Evolutionary conservation across 306 rosid species (phyloP).

Genomic region (Medicago lupulina): DNA sequence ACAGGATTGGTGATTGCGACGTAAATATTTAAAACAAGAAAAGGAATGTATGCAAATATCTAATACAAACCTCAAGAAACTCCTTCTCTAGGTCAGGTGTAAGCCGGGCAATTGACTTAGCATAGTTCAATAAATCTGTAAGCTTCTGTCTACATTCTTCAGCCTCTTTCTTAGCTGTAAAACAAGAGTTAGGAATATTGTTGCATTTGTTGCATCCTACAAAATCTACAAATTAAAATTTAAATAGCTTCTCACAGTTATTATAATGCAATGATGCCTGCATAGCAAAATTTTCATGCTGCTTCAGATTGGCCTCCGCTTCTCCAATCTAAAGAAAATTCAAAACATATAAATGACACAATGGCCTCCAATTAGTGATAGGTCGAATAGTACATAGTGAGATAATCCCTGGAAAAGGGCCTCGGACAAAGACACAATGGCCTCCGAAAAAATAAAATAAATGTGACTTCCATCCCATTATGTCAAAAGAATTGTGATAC

Average conservation of each 20-base stretch:
- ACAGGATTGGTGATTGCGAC: conserved; percentile 7
- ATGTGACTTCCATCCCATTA: too few relatives aligned
- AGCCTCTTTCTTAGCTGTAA: conserved; percentile 72
- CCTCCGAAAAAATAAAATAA: too few relatives aligned
- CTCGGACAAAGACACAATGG: too few relatives aligned
- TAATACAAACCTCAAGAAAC: conserved; percentile 79
- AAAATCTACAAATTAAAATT: conserved; percentile 22
- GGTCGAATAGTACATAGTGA: too few relatives aligned
- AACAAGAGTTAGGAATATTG: conserved; percentile 31
- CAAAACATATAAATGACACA: conserved; percentile 29
- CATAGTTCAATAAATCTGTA: conserved; percentile 58
- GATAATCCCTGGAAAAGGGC: too few relatives aligned
- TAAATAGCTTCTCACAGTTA: conserved; percentile 59
- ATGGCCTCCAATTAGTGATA: too few relatives aligned
- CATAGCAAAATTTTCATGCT: conserved; percentile 71
- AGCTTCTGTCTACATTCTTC: conserved; percentile 65
- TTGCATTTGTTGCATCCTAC: neutral
- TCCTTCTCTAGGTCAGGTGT: conserved; percentile 77
- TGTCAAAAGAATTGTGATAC: too few relatives aligned
- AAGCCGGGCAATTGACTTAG: conserved; percentile 75
- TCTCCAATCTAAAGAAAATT: conserved; percentile 70
- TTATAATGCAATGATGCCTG: conserved; percentile 66
- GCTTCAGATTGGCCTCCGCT: conserved; percentile 73
- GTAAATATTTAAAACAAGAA: neutral
- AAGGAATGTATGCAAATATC: conserved; percentile 8